Percentiles rank a stretch among this genome's conserved stretches.
Evolutionary conservation across 2,329 filamentous ascomycete genomes (phyloP).

Genomic region (Penicillium sp.): DNA sequence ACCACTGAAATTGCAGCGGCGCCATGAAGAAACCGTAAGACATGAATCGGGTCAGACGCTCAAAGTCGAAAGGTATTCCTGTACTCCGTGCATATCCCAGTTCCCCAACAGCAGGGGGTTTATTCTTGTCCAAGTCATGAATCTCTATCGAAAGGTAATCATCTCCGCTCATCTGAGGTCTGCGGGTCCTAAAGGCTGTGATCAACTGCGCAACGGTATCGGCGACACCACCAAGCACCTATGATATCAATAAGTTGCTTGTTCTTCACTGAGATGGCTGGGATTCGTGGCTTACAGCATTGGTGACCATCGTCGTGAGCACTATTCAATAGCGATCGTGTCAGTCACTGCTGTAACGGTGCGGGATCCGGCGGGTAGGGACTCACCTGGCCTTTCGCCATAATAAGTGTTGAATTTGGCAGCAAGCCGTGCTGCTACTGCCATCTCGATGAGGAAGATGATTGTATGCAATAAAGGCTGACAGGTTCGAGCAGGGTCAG

Average conservation of each 20-base stretch:
- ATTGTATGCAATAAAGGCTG: slow-evolving; percentile 84
- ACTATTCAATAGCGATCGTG: slow-evolving; percentile 50
- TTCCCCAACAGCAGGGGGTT: slow-evolving; percentile 62
- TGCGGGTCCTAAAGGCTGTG: slow-evolving; percentile 65
- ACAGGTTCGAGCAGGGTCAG: slow-evolving; percentile 15
- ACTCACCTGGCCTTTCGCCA: slow-evolving; percentile 75
- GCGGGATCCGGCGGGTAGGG: slow-evolving; percentile 1
- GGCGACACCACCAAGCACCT: slow-evolving; percentile 86
- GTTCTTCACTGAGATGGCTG: neutral
- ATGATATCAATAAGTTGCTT: slow-evolving; percentile 10
- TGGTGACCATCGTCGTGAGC: slow-evolving; percentile 98
- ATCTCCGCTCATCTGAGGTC: slow-evolving; percentile 58
- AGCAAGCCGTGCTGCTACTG: slow-evolving; percentile 73
- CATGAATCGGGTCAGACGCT: slow-evolving; percentile 92
- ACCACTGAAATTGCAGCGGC: slow-evolving; percentile 93
- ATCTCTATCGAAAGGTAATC: slow-evolving; percentile 83
- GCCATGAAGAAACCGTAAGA: slow-evolving; percentile 96
- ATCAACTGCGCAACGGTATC: slow-evolving; percentile 94
- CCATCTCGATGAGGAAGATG: slow-evolving; percentile 84
- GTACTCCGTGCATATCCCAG: slow-evolving; percentile 60
- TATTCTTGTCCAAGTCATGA: slow-evolving; percentile 78
- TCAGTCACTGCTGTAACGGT: slow-evolving; percentile 14
- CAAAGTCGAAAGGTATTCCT: slow-evolving; percentile 89
- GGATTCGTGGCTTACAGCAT: slow-evolving; percentile 60
- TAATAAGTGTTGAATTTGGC: slow-evolving; percentile 93